A percentile compares a stretch with the other conserved stretches of the same genome.
Conservation (phyloP, 345 rosid genomes). For the Citrus unshiu region DNA sequence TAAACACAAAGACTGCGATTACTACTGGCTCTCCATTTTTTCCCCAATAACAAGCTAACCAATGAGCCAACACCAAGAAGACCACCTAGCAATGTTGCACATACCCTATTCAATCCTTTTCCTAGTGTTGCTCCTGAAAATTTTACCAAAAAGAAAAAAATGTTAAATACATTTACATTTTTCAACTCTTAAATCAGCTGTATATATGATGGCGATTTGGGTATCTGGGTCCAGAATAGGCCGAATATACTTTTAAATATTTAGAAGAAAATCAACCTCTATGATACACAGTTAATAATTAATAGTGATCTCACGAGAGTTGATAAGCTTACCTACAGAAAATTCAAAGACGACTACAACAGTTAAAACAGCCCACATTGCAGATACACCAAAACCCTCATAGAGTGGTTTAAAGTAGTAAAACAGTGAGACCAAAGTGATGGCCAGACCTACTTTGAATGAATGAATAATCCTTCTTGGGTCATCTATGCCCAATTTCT, state of each 20-base stretch:
- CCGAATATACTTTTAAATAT: too few species aligned
- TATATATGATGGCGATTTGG: too few species aligned
- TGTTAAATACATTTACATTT: too few species aligned
- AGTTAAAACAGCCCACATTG: conserved; percentile 44
- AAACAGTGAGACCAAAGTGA: conserved; percentile 30
- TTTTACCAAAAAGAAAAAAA: too few species aligned
- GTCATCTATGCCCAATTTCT: conserved; percentile 35
- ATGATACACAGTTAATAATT: too few species aligned
- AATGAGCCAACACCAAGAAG: conserved; percentile 33
- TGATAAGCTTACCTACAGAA: conserved; percentile 32
- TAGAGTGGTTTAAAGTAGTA: conserved; percentile 32
- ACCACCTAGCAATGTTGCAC: conserved; percentile 12
- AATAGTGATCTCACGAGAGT: too few species aligned
- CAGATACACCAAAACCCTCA: conserved; percentile 19
- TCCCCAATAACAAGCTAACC: conserved; percentile 20
- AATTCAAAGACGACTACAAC: conserved; percentile 34
- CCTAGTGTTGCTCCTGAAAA: conserved; percentile 32
- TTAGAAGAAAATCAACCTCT: too few species aligned
- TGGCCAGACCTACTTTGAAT: conserved; percentile 37
- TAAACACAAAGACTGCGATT: conserved; percentile 22
- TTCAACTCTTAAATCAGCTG: too few species aligned
- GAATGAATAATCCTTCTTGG: conserved; percentile 39
- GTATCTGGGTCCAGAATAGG: too few species aligned
- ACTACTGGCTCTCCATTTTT: conserved; percentile 18
- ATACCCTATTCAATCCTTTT: conserved; percentile 35